These are phyloP conservation scores for Lactarius tabidus DNA, from an alignment of 768 basidiomycete species.

Conservation along the genomic window DNA sequence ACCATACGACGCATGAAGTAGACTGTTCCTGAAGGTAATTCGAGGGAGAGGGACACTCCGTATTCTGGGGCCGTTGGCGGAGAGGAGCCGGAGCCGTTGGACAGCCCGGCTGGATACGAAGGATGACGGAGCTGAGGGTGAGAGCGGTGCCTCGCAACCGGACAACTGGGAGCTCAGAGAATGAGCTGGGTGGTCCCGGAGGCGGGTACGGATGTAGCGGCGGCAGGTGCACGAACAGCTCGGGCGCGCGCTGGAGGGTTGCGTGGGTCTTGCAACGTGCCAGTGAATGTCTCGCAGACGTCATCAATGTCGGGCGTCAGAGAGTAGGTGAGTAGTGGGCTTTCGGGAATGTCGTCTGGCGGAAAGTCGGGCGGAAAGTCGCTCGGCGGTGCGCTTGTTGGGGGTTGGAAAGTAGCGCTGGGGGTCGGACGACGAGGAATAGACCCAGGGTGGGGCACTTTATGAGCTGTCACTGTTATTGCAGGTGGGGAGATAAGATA, in stretches of 20 bases:
- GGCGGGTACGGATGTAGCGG: slow-evolving; percentile 16
- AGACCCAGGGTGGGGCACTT: neutral
- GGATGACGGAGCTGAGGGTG: slow-evolving; percentile 17
- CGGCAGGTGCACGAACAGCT: slow-evolving; percentile 6
- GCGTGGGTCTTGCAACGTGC: slow-evolving; percentile 61
- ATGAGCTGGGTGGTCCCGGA: slow-evolving; percentile 6
- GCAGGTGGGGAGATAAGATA: neutral
- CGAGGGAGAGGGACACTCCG: slow-evolving; percentile 27
- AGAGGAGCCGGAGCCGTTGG: slow-evolving; percentile 22
- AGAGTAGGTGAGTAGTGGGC: slow-evolving; percentile 69
- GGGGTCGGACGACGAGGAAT: slow-evolving; percentile 7
- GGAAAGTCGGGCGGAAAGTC: neutral
- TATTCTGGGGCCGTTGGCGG: slow-evolving; percentile 26
- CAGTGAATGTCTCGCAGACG: slow-evolving; percentile 53
- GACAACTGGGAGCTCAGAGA: neutral
- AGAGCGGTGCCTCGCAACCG: no score
- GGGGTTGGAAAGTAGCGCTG: neutral
- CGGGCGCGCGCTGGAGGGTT: slow-evolving; percentile 52
- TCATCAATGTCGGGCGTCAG: slow-evolving; percentile 43
- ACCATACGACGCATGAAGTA: slow-evolving; percentile 13
- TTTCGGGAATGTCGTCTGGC: slow-evolving; percentile 39
- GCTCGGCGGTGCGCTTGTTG: neutral
- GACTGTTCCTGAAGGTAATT: slow-evolving; percentile 19
- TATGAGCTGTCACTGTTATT: neutral
- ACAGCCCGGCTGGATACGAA: slow-evolving; percentile 32